Evolutionary conservation across 148 eudicot genomes (phyloP).

Genomic region (Chenopodium berlandieri): DNA sequence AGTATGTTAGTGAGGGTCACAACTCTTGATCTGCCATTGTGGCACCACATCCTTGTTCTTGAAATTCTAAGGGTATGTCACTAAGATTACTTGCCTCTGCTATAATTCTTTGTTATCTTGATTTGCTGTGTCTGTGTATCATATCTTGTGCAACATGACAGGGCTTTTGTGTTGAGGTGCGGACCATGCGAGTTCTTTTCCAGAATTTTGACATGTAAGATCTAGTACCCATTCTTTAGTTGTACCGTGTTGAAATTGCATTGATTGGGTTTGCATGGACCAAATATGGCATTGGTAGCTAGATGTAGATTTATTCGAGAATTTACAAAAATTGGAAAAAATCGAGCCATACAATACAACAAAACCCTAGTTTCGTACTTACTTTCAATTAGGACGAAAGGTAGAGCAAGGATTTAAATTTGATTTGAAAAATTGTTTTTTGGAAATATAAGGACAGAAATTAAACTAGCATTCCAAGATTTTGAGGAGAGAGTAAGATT

Average conservation of each 20-base stretch:
- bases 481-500: no score
- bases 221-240: constrained; percentile 12
- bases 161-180: constrained; percentile 99
- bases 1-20: constrained; percentile 88
- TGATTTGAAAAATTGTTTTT: no score
- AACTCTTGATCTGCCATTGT: constrained; percentile 89
- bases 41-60: constrained; percentile 99
- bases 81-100: constrained; percentile 6
- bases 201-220: constrained; percentile 97
- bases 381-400: no score
- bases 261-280: constrained; percentile 2
- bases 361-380: no score
- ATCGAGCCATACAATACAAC: no score
- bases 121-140: neutral
- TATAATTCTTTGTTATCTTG: constrained; percentile 7
- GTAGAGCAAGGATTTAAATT: no score
- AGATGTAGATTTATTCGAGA: neutral
- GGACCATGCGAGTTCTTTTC: constrained; percentile 87
- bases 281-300: neutral
- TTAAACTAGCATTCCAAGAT: no score
- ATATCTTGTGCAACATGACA: constrained; percentile 40
- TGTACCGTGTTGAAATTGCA: neutral
- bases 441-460: no score
- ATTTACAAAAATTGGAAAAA: no score
- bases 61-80: constrained; percentile 87